phyloP scores from a whole-genome alignment of 371 early-diverging fungal species.

The Saksenaea oblongispora region DNA sequence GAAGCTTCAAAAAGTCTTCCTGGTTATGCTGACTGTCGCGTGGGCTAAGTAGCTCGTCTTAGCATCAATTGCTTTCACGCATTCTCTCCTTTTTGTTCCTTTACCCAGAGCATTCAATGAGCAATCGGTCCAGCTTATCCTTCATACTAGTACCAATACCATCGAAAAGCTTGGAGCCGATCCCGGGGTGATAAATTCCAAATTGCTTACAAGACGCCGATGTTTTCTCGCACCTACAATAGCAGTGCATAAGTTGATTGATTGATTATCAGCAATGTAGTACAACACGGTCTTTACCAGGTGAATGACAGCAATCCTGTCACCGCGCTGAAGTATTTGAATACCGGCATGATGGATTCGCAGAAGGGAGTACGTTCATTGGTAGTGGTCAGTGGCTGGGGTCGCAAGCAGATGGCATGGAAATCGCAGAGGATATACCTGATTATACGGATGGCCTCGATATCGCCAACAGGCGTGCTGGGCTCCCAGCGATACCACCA shows the following conservation, averaged over 20 bases:
- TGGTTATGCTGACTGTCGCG: too few species aligned
- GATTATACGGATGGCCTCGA: background rate
- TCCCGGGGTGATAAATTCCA: conserved; percentile 11
- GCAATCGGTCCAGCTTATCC: conserved; percentile 10
- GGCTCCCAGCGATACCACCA: background rate
- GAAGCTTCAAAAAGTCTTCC: too few species aligned
- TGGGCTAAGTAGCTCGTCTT: too few species aligned
- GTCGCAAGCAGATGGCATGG: conserved; percentile 12
- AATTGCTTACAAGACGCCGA: conserved; percentile 15
- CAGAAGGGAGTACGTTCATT: conserved; percentile 24
- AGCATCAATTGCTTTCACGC: too few species aligned
- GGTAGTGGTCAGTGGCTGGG: background rate
- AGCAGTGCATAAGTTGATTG: background rate
- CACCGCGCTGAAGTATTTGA: conserved; percentile 27
- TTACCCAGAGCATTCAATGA: too few species aligned
- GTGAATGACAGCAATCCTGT: conserved; percentile 17
- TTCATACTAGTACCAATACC: conserved; percentile 14
- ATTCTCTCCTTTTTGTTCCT: too few species aligned
- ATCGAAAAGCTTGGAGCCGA: conserved; percentile 19
- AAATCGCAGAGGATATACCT: conserved; percentile 21
- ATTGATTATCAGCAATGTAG: background rate
- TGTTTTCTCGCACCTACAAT: conserved; percentile 16
- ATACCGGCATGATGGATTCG: conserved; percentile 19
- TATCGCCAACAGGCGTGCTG: background rate
- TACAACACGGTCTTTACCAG: conserved; percentile 20